Percentiles rank a stretch among this genome's conserved stretches.
Evolutionary conservation across 2,329 filamentous ascomycete genomes (phyloP).

Genomic region (Claviceps africana): DNA sequence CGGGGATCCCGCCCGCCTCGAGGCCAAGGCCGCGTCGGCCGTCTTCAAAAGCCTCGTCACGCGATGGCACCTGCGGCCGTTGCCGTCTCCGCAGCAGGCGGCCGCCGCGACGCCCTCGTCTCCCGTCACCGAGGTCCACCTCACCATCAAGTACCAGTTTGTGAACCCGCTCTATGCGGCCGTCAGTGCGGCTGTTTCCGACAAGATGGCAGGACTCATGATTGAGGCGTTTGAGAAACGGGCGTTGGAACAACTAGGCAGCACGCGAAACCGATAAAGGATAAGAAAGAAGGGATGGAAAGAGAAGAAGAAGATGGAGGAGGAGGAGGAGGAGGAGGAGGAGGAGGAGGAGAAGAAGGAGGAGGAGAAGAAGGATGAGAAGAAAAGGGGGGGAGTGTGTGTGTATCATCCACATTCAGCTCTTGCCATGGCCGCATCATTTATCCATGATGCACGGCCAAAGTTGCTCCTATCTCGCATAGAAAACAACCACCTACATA

Average conservation of each 20-base stretch:
- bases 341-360: not conserved
- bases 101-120: constrained; percentile 1
- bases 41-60: constrained; percentile 58
- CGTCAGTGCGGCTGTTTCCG: constrained; percentile 67
- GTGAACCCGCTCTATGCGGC: constrained; percentile 77
- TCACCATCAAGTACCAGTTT: constrained; percentile 73
- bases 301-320: too few relatives aligned
- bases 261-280: not conserved
- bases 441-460: too few relatives aligned
- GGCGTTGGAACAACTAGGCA: constrained; percentile 37
- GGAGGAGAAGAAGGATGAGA: too few relatives aligned
- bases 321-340: too few relatives aligned
- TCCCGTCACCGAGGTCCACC: constrained; percentile 51
- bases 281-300: too few relatives aligned
- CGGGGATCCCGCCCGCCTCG: constrained; percentile 36
- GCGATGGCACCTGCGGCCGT: constrained; percentile 49
- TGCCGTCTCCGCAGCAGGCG: constrained; percentile 10
- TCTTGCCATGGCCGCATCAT: too few relatives aligned
- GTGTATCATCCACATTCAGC: too few relatives aligned
- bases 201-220: constrained; percentile 77
- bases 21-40: constrained; percentile 24
- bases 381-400: not conserved
- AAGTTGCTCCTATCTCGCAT: too few relatives aligned
- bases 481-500: too few relatives aligned
- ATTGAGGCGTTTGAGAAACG: constrained; percentile 83